Evolutionary conservation across 225 moss, liverwort and hornwort genomes (phyloP), one percentile per base, ranked within the genome.

Genomic region (Climacium dendroides): DNA sequence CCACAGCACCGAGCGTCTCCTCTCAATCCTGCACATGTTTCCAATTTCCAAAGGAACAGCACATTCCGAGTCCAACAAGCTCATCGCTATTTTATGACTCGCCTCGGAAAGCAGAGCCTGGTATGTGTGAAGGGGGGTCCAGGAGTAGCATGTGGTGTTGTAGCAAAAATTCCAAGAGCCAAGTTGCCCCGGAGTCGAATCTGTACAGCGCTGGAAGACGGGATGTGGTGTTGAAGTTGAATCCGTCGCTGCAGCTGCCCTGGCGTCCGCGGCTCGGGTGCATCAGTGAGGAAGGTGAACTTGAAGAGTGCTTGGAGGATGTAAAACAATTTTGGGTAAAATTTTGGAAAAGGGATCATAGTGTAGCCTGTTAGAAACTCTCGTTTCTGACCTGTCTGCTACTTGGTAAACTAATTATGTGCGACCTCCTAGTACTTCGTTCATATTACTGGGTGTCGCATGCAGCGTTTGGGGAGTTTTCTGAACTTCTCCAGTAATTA

Each of bases 241-340:
- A 47, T 30, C 76, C 89, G 41, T 24, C 59, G 64, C 79, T 58
- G 64, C 79, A 37, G 55, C 80, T 70, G 76, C 67, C 91, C 28
- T 92, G 91, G 92, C 87, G 88, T 43, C 92, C 92, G 58, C 63
- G 61, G 22, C 89, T 92, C 72, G 84, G 89, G 45, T 92, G 91
- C 86, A 89, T 92, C 84, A 88, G 81, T 59, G 91, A 92, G 66
- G 92, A 91, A 65, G 86, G 81, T 59, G 86, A 90, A 34, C 18
- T 81, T 28, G 87, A 85, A 57, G 45, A 66, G 63, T 64, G 82
- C 85, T 79, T 83, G 78, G 85, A 92, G 85, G 89, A 89, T 53
- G 84, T 83, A 32, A 85, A 83, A 81, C 83, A 83, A 30, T 77
- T 79, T 41, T 86, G 83, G 84, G 83, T 74, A 19, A 82, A 25